phyloP scores from a whole-genome alignment of 2,329 filamentous ascomycete genomes.

The Colletotrichum acutatum region DNA sequence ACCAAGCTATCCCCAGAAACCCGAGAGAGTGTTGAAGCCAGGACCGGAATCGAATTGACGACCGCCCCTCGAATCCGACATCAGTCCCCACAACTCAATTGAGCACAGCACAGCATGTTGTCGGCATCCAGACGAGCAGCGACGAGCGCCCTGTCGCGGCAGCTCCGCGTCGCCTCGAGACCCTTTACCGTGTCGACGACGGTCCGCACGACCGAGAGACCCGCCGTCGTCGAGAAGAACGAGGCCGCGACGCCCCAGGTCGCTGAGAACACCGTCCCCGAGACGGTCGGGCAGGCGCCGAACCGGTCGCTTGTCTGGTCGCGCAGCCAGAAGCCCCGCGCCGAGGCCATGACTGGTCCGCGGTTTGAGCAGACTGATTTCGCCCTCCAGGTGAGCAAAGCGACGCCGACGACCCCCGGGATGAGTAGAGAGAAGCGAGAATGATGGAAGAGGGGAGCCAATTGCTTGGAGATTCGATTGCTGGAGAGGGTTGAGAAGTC shows the following conservation, averaged over 20 bases:
- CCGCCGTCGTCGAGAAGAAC: constrained; percentile 50
- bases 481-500: too few species aligned
- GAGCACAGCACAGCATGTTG: constrained; percentile 51
- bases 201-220: constrained; percentile 49
- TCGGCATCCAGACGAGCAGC: constrained; percentile 52
- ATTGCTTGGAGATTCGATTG: too few species aligned
- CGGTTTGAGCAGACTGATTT: constrained; percentile 98
- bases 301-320: constrained; percentile 88
- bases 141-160: constrained; percentile 56
- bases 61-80: background rate
- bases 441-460: background rate
- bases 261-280: constrained; percentile 53
- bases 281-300: constrained; percentile 79
- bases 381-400: constrained; percentile 77
- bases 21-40: constrained; percentile 13
- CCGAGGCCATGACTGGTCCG: constrained; percentile 89
- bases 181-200: constrained; percentile 58
- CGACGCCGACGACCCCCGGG: constrained; percentile 39
- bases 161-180: constrained; percentile 55
- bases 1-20: constrained; percentile 28
- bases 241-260: constrained; percentile 56
- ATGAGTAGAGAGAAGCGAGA: background rate
- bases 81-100: constrained; percentile 17
- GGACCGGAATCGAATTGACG: background rate
- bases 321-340: constrained; percentile 82